These are phyloP conservation scores for Trichoderma reesei DNA, from an alignment of 495 filamentous ascomycete species.

Conservation along the genomic window DNA sequence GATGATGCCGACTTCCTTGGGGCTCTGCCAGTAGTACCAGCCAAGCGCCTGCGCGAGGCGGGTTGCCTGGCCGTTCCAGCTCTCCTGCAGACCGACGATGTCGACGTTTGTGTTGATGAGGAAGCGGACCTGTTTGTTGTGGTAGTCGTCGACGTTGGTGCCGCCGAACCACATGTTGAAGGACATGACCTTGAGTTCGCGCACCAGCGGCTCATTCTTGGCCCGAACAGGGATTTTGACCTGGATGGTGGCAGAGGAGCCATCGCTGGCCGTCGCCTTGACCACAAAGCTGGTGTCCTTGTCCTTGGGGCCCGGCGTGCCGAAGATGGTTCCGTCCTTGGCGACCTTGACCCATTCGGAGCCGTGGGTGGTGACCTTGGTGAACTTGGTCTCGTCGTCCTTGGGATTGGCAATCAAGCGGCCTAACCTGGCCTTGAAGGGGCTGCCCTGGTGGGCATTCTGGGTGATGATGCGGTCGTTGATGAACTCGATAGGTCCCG, in stretches of 20 bases:
- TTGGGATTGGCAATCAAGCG: neutral
- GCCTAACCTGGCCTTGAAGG: neutral
- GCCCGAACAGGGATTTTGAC: neutral
- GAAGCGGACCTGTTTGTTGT: slow-evolving; percentile 1
- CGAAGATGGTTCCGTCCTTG: slow-evolving; percentile 2
- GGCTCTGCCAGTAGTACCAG: slow-evolving; percentile 4
- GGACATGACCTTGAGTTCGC: slow-evolving; percentile 1
- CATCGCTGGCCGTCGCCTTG: slow-evolving; percentile 6
- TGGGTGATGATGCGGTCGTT: neutral
- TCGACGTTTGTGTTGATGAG: slow-evolving; percentile 8
- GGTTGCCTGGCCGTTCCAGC: neutral
- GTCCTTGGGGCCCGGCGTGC: neutral
- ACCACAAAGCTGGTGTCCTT: slow-evolving; percentile 3
- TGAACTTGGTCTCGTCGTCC: neutral
- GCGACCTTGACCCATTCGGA: neutral
- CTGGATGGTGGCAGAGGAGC: neutral
- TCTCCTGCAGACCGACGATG: slow-evolving; percentile 7
- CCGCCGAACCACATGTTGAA: slow-evolving; percentile 6
- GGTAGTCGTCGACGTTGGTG: slow-evolving; percentile 1
- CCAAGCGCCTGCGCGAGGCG: slow-evolving; percentile 4
- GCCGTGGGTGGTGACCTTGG: neutral
- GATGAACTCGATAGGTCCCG: slow-evolving; percentile 1
- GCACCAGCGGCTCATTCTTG: neutral
- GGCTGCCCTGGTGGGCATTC: neutral
- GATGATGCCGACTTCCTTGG: slow-evolving; percentile 1